Base-by-base conservation (phyloP, 495 filamentous ascomycete species). In the Aspergillus carlsbadensis region DNA sequence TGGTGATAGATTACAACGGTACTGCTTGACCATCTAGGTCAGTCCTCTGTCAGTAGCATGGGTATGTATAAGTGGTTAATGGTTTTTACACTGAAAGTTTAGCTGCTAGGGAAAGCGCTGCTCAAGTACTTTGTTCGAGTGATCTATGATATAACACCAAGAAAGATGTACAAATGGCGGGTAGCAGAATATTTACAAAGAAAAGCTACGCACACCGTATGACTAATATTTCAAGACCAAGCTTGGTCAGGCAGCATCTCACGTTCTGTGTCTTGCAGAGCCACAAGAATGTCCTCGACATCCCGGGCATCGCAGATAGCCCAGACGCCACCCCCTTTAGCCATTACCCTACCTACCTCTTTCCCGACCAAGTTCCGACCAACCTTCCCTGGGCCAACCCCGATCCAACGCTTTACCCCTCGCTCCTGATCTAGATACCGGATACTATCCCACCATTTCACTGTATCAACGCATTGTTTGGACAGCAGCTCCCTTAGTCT, bases 341-440 rank as follows among this genome's bases (percentile, higher is more conserved):
- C 81, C 20, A 81, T 75, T 24, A 92, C 90, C 67, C 85, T 86
- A 1, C 91, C 92, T 5, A 98, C 92, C 69, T 97, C 94, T 70
- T 96, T 96, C 0, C 92, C 92, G 6, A 98, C 94, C 20, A 98
- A 70, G 67, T 97, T 97, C 51, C 91, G 81, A 2, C 92, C 94
- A 5, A 98, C 92, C 65, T 96, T 96, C 1, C 93, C 94, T 0
- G 94, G 94, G 2, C 94, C 94, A 59, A 98, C 89, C 15, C 93
- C 94, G 44, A 98, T 80, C 92, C 93, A 98, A 41, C 91, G 78
- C 60, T 84, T 78, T 7, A 98, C 90, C 53, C 87, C 89, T 63
- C 85, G 76, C 55, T 94, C 89, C 60, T 94, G 86, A 67, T 98
- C 90, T 40, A 98, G 73, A 63, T 92, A 97, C 59, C 84, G 85